Evolutionary conservation across 1,284 basidiomycete species (phyloP), one percentile per base, ranked within the genome.

Genomic region (Tranzscheliella williamsii): DNA sequence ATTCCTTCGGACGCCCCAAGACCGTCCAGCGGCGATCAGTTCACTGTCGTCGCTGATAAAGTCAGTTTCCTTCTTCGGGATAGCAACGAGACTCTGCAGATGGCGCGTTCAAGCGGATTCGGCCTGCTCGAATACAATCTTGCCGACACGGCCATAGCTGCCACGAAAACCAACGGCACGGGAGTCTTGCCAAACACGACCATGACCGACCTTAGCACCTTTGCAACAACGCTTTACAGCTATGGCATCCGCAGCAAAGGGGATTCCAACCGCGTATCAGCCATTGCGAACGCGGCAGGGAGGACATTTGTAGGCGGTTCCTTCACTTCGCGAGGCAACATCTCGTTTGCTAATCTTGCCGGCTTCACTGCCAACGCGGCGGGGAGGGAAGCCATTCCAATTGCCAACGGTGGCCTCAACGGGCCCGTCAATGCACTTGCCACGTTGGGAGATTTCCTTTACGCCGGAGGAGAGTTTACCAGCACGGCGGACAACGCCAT

Each of bases 381-480:
- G 23, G 60, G 64, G 33, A 72, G 65, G 22, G 47, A 69, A 13
- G 80, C 90, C 24, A 72, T 80, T 29, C 38, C 46, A 8, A 48
- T 73, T 6, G 70, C 76, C 23, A 70, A 72, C 31, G 71, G 76
- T 24, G 79, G 79, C 30, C 67, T 79, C 35, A 67, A 74, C 37
- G 79, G 75, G n/a, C 17, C 39, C 4, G 71, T 79, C 39, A 27
- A 31, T 5, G 58, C 62, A 2, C 45, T 79, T 17, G 51, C 65
- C n/a, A 53, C 42, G 23, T 42, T 74, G 15, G 63, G 67, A 13
- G 70, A 58, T 66, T 82, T 80, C 8, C 78, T 97, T 22, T 96
- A 84, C 74, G 85, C 92, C 35, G 93, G 91, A 24, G 93, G 93
- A 2, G 81, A 85, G 3, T 98, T 97, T 80, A 84, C 82, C 2